These are phyloP conservation scores for Tricholoma bakamatsutake DNA, from an alignment of 768 basidiomycete species.

Conservation along the genomic window DNA sequence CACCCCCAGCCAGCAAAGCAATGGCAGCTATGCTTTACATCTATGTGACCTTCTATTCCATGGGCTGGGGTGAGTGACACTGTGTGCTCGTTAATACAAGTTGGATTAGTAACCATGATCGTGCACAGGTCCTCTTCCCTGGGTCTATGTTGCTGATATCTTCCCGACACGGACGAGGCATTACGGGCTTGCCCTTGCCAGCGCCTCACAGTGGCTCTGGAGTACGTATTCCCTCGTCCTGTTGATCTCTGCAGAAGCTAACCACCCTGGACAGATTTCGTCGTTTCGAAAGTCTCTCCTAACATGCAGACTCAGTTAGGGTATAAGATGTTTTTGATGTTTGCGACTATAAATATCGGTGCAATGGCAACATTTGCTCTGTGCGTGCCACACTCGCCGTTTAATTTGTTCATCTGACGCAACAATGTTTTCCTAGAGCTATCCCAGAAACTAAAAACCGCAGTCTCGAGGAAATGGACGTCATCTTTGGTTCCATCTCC, in stretches of 20 bases:
- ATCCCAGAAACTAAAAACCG: conserved; percentile 62
- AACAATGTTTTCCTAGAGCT: conserved; percentile 24
- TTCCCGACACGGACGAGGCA: conserved; percentile 83
- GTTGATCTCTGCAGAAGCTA: conserved; percentile 4
- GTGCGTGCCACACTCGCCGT: conserved; percentile 28
- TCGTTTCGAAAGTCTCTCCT: conserved; percentile 35
- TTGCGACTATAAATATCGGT: conserved; percentile 64
- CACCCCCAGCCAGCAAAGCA: conserved; percentile 55
- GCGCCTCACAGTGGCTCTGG: conserved; percentile 80
- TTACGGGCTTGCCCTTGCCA: conserved; percentile 71
- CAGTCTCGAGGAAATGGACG: conserved; percentile 49
- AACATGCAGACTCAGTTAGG: conserved; percentile 54
- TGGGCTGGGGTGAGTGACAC: conserved; percentile 63
- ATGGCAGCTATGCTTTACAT: conserved; percentile 87
- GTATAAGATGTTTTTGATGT: conserved; percentile 75
- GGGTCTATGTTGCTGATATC: conserved; percentile 76
- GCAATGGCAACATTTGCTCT: conserved; percentile 65
- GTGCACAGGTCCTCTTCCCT: conserved; percentile 32
- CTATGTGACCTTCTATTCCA: conserved; percentile 81
- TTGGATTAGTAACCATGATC: conserved; percentile 22
- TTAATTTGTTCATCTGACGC: not conserved
- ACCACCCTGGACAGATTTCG: conserved; percentile 43
- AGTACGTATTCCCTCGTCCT: conserved; percentile 33
- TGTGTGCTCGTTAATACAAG: not conserved
- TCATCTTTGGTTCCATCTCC: conserved; percentile 53